phyloP scores from a whole-genome alignment of 208 protist species.

The Trypanosomatidae sp. region DNA sequence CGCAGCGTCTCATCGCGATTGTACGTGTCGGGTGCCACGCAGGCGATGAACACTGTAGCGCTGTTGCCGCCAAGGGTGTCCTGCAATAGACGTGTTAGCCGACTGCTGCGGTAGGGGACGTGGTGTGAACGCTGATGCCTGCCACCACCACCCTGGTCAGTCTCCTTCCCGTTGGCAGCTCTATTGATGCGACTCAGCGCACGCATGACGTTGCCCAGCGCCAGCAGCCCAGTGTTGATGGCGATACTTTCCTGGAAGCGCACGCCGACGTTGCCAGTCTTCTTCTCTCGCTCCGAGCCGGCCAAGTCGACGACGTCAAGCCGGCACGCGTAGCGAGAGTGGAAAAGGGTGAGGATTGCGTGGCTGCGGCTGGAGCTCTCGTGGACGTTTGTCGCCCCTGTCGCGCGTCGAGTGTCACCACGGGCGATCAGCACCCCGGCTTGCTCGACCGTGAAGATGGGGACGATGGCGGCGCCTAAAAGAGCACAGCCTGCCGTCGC shows the following conservation, averaged over 20 bases:
- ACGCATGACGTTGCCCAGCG: constrained; percentile 94
- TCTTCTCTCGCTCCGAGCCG: constrained; percentile 81
- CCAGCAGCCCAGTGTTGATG: constrained; percentile 92
- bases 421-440: constrained; percentile 74
- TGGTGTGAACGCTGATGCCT: constrained; percentile 26
- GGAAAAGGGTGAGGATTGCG: constrained; percentile 92
- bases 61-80: constrained; percentile 90
- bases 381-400: constrained; percentile 92
- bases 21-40: constrained; percentile 67
- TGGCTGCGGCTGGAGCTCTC: constrained; percentile 87
- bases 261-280: constrained; percentile 71
- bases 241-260: constrained; percentile 93
- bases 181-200: constrained; percentile 67
- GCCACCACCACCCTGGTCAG: background rate
- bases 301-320: constrained; percentile 96
- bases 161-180: background rate
- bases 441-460: constrained; percentile 54
- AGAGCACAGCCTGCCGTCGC: constrained; percentile 24
- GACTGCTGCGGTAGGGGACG: constrained; percentile 90
- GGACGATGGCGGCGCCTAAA: constrained; percentile 53
- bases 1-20: constrained; percentile 88
- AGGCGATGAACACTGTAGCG: constrained; percentile 87
- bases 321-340: constrained; percentile 58
- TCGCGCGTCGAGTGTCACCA: constrained; percentile 74
- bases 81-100: constrained; percentile 89